These are phyloP conservation scores for Alternaria brassicicola DNA, from an alignment of 2,329 filamentous ascomycete species.

Conservation along the genomic window DNA sequence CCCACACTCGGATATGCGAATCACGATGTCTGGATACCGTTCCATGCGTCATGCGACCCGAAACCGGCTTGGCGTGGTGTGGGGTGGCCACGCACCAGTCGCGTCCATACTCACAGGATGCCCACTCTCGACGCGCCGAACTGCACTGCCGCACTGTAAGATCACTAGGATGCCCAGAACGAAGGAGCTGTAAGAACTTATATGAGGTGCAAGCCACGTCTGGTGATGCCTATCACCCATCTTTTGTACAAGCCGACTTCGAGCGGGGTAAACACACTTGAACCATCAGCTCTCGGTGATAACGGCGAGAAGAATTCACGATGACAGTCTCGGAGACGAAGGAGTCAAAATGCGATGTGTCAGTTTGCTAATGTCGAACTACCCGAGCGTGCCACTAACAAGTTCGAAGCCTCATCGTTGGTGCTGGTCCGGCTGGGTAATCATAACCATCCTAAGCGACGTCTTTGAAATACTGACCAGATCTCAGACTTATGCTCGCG, in stretches of 20 bases:
- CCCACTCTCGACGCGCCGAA: conserved; percentile 20
- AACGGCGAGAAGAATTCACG: conserved; percentile 16
- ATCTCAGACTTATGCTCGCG: conserved; percentile 47
- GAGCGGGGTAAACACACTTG: neutral
- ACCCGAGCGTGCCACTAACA: conserved; percentile 1
- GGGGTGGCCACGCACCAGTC: conserved; percentile 27
- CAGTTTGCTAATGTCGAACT: conserved; percentile 4
- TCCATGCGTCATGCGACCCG: conserved; percentile 15
- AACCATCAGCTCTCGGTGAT: neutral
- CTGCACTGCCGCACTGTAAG: conserved; percentile 23
- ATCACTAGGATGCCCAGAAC: neutral
- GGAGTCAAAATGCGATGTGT: conserved; percentile 48
- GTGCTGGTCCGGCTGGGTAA: conserved; percentile 45
- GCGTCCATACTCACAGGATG: neutral
- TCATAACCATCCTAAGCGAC: neutral
- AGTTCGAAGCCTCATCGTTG: conserved; percentile 43
- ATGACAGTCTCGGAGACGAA: conserved; percentile 29
- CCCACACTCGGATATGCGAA: conserved; percentile 13
- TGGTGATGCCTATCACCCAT: neutral
- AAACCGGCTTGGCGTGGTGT: conserved; percentile 27
- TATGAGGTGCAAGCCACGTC: conserved; percentile 2
- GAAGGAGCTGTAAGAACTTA: neutral
- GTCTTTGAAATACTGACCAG: neutral
- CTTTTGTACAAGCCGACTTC: neutral
- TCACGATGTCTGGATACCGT: conserved; percentile 7